These are phyloP conservation scores for Starmerella tilneyi DNA, from an alignment of 805 yeast species.

Conservation along the genomic window DNA sequence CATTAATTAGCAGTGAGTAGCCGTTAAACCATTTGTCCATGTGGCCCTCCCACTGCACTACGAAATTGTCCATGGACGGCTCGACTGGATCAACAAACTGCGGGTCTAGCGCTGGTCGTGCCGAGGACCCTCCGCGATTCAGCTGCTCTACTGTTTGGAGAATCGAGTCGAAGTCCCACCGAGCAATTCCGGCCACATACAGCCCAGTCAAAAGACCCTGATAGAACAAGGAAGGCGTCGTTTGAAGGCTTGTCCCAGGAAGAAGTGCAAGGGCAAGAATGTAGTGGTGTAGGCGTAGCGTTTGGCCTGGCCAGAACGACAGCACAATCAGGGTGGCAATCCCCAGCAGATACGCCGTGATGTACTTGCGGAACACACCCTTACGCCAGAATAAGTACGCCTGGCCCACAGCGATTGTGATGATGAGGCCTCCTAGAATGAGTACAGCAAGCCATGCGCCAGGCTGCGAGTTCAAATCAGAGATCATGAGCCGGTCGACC, in stretches of 20 bases:
- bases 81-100: slow-evolving; percentile 20
- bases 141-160: slow-evolving; percentile 64
- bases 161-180: slow-evolving; percentile 91
- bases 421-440: slow-evolving; percentile 40
- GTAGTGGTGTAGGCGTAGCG: slow-evolving; percentile 71
- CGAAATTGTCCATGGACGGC: slow-evolving; percentile 18
- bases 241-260: slow-evolving; percentile 67
- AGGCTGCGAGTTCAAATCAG: slow-evolving; percentile 62
- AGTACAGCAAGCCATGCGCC: slow-evolving; percentile 63
- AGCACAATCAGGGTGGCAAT: slow-evolving; percentile 38
- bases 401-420: slow-evolving; percentile 54
- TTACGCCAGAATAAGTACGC: slow-evolving; percentile 72
- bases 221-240: slow-evolving; percentile 41
- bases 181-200: slow-evolving; percentile 68
- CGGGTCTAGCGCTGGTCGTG: slow-evolving; percentile 34
- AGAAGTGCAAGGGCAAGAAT: slow-evolving; percentile 64
- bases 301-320: slow-evolving; percentile 51
- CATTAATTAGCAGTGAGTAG: slow-evolving; percentile 62
- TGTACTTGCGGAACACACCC: slow-evolving; percentile 43
- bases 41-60: slow-evolving; percentile 23
- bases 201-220: slow-evolving; percentile 82
- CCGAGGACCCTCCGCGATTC: slow-evolving; percentile 47
- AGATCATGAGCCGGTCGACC: slow-evolving; percentile 65
- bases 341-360: slow-evolving; percentile 43
- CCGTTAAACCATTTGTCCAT: slow-evolving; percentile 33